Evolutionary conservation across 2,329 filamentous ascomycete species (phyloP).

Genomic region (Pleoardoris graminearum): DNA sequence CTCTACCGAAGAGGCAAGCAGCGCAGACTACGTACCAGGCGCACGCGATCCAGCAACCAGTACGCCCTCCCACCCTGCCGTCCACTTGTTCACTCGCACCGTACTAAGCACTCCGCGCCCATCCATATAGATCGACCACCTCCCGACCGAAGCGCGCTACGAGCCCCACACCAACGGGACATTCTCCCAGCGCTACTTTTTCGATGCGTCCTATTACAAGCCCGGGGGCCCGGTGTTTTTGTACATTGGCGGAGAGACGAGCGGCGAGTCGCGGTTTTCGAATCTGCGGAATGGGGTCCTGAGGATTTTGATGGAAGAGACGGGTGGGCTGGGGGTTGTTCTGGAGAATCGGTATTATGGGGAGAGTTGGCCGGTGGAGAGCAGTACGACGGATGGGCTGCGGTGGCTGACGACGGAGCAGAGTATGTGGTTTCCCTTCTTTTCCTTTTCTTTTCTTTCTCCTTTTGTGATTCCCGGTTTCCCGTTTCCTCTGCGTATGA

Average conservation of each 20-base stretch:
- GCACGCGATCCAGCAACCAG: slow-evolving; percentile 31
- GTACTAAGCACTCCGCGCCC: background rate
- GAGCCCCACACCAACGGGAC: slow-evolving; percentile 52
- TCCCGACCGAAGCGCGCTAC: slow-evolving; percentile 48
- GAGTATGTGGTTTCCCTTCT: slow-evolving; percentile 24
- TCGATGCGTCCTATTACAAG: slow-evolving; percentile 58
- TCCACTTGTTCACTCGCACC: background rate
- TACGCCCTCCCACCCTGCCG: slow-evolving; percentile 6
- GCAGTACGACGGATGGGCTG: slow-evolving; percentile 55
- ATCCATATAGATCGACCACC: slow-evolving; percentile 50
- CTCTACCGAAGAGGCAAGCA: slow-evolving; percentile 18
- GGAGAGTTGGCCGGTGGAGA: slow-evolving; percentile 53
- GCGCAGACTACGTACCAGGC: slow-evolving; percentile 21
- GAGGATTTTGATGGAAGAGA: slow-evolving; percentile 58
- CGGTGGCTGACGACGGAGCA: slow-evolving; percentile 57
- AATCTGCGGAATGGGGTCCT: slow-evolving; percentile 53
- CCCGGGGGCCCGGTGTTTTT: slow-evolving; percentile 57
- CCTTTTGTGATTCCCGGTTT: too few species aligned
- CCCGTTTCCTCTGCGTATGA: too few species aligned
- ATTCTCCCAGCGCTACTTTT: slow-evolving; percentile 60
- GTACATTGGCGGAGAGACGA: slow-evolving; percentile 54
- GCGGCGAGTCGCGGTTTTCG: slow-evolving; percentile 44
- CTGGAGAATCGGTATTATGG: slow-evolving; percentile 59
- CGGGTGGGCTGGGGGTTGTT: slow-evolving; percentile 59
- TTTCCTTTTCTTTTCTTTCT: background rate